Evolutionary conservation across 768 basidiomycete genomes (phyloP).

Genomic region (Trametes coccinea): DNA sequence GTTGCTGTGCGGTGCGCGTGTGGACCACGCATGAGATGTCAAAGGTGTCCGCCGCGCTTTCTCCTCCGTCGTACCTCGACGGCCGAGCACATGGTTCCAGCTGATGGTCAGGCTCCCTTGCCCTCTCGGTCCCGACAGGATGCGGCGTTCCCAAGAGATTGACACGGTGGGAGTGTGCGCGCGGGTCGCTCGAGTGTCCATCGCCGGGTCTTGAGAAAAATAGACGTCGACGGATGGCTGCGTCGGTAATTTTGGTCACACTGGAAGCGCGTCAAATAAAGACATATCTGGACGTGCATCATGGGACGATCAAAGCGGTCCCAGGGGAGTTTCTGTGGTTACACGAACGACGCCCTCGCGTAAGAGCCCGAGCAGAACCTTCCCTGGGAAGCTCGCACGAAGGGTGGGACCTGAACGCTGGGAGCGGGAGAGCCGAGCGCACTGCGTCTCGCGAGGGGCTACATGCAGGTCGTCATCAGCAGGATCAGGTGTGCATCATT

Average conservation of each 20-base stretch:
- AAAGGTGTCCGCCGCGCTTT: background rate
- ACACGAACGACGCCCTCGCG: conserved; percentile 16
- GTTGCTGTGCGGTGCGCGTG: background rate
- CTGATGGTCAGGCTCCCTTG: conserved; percentile 5
- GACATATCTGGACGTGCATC: conserved; percentile 16
- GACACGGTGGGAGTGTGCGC: conserved; percentile 16
- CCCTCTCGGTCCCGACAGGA: conserved; percentile 19
- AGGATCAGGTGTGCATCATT: conserved; percentile 11
- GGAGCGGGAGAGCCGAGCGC: conserved; percentile 1
- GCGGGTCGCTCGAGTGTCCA: conserved; percentile 1
- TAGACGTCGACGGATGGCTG: conserved; percentile 15
- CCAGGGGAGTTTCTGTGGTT: conserved; percentile 23
- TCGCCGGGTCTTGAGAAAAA: conserved; percentile 12
- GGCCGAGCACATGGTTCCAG: conserved; percentile 3
- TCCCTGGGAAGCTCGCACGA: conserved; percentile 8
- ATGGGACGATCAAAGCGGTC: conserved; percentile 13
- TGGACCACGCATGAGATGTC: background rate
- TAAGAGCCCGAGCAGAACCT: conserved; percentile 15
- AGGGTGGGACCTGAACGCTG: conserved; percentile 6
- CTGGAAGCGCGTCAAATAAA: conserved; percentile 8
- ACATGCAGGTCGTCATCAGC: conserved; percentile 12
- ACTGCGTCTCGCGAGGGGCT: background rate
- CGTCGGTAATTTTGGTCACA: conserved; percentile 12
- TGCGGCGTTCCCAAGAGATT: conserved; percentile 9
- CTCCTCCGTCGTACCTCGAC: conserved; percentile 5